A percentile compares a stretch with the other conserved stretches of the same genome.
phyloP scores from a whole-genome alignment of 257 asterid genomes.

The Dorcoceras hygrometricum region DNA sequence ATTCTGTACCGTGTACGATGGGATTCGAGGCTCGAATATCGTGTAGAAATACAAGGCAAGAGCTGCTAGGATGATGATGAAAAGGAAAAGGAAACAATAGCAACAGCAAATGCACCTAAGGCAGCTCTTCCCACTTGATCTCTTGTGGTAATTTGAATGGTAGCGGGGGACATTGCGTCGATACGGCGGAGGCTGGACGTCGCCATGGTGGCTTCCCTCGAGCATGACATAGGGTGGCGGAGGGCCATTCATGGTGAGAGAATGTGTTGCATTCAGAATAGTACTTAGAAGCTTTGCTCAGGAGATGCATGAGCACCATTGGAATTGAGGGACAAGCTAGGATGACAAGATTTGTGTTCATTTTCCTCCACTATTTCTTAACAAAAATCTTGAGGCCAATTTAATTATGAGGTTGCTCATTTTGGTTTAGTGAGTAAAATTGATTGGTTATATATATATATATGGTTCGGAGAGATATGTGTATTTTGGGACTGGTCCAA shows the following conservation, averaged over 20 bases:
- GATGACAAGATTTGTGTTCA: neutral
- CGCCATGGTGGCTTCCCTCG: constrained; percentile 16
- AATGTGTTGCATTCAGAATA: neutral
- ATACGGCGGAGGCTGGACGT: constrained; percentile 28
- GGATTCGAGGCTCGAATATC: constrained; percentile 35
- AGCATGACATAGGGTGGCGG: constrained; percentile 42
- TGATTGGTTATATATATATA: too few relatives aligned
- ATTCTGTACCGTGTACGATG: constrained; percentile 33
- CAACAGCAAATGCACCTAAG: constrained; percentile 48
- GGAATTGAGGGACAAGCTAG: neutral
- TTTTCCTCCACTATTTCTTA: neutral
- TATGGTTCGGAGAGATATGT: too few relatives aligned
- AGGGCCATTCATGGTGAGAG: constrained; percentile 27
- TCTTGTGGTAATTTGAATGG: constrained; percentile 20
- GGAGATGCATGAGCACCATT: neutral
- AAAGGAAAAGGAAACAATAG: constrained; percentile 37
- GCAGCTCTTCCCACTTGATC: neutral
- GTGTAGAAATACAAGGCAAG: constrained; percentile 23
- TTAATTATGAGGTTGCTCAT: too few relatives aligned
- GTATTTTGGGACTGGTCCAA: too few relatives aligned
- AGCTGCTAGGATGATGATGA: constrained; percentile 23
- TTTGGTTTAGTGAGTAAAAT: too few relatives aligned
- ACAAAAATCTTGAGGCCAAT: too few relatives aligned
- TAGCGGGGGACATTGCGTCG: constrained; percentile 40
- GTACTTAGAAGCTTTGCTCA: neutral